phyloP scores from a whole-genome alignment of 2,329 filamentous ascomycete genomes.

The Diaporthe sp. region DNA sequence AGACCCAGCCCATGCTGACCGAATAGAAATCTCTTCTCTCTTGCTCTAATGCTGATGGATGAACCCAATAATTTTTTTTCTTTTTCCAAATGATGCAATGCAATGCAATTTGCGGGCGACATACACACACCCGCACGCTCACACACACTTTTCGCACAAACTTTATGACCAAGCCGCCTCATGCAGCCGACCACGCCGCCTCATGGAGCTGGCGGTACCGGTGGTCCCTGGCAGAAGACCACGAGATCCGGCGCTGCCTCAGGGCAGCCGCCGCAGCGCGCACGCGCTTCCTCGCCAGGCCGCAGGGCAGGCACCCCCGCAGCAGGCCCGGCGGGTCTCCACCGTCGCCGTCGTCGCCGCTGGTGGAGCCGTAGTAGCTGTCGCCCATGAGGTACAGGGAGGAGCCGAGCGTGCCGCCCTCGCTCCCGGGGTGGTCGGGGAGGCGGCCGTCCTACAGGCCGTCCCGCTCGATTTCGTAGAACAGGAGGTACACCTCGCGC shows the following conservation, averaged over 20 bases:
- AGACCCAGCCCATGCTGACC: neutral
- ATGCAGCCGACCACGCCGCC: neutral
- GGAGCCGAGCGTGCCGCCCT: slow-evolving; percentile 14
- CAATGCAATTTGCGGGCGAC: neutral
- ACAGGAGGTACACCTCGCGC: slow-evolving; percentile 93
- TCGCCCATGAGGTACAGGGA: slow-evolving; percentile 5
- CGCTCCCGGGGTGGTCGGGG: neutral
- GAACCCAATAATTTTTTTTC: neutral
- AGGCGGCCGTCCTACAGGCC: slow-evolving; percentile 30
- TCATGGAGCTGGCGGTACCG: slow-evolving; percentile 21
- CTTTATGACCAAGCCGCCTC: neutral
- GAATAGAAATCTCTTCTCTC: neutral
- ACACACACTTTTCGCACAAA: neutral
- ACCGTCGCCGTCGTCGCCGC: neutral
- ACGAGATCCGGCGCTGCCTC: slow-evolving; percentile 15
- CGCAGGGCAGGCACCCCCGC: slow-evolving; percentile 10
- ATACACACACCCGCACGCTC: neutral
- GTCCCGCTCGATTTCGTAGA: slow-evolving; percentile 85
- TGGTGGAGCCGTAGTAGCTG: neutral
- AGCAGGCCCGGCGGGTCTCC: neutral
- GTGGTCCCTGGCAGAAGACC: slow-evolving; percentile 15
- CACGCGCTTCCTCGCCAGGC: neutral
- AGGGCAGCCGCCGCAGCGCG: neutral
- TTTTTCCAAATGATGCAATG: slow-evolving; percentile 2
- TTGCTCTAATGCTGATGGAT: slow-evolving; percentile 10